Evolutionary conservation across 306 rosid species (phyloP), one percentile per base, ranked within the genome.

Genomic region (Biancaea sappan): DNA sequence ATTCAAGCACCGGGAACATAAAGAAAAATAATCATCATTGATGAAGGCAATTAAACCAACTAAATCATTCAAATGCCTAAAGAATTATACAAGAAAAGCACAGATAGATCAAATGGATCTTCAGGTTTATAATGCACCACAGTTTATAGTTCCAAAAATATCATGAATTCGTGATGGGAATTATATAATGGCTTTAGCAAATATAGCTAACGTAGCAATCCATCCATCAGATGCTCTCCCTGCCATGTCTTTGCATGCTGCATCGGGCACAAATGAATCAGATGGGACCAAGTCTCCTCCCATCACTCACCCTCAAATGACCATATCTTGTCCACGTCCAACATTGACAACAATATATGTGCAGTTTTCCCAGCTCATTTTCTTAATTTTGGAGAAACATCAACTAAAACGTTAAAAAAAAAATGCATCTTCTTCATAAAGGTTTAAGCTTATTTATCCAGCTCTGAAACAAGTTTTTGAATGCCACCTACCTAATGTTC

Each of bases 1-100:
- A 38, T 51, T 46, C 69, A 34, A 29, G 72, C 15, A 21, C 63
- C n/a, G 31, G 64, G 56, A 80, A 73, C 66, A 26, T 37, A 56
- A 38, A 44, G n/a, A 34, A 54, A 54, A 54, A 28, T 66, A 40
- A 31, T 53, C 59, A 44, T 43, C 32, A 57, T 58, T 69, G 28
- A 69, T 8, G 60, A 67, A 26, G 25, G 52, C 53, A 72, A 62
- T 31, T 47, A 47, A 16, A 47, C 1, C 22, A 4, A 47, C 8
- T 6, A 47, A 21, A 0, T 52, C 59, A 52, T 51, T 21, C 57
- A 51, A 51, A 26, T 21, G 24, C 57, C 57, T 51, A 21, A 15
- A 51, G 2, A 50, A 18, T 19, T 19, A 7, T 19, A 19, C 21
- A 19, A 51, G n/a, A 10, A 54, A 25, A 25, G 32, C 16, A 12